A percentile compares a stretch with the other conserved stretches of the same genome.
These are phyloP conservation scores for Marasmius oreades DNA, from an alignment of 1,284 basidiomycete genomes.

Conservation along the genomic window DNA sequence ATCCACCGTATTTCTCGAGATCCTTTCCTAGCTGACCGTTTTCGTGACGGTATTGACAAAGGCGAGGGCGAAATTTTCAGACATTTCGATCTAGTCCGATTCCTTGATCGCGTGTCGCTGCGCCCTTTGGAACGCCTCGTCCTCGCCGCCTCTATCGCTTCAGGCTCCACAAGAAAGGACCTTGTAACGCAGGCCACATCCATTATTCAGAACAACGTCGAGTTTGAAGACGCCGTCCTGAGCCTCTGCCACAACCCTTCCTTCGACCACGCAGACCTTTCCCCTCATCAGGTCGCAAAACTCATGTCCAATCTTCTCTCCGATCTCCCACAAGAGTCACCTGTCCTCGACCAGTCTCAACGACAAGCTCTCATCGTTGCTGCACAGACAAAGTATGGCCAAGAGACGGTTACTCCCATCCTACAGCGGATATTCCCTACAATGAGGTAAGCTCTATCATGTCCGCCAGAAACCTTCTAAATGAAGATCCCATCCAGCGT, in stretches of 20 bases:
- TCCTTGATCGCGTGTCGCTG: conserved; percentile 73
- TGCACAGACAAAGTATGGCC: conserved; percentile 72
- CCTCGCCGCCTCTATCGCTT: conserved; percentile 69
- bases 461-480: conserved; percentile 17
- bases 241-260: conserved; percentile 72
- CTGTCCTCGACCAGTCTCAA: conserved; percentile 66
- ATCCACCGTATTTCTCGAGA: conserved; percentile 82
- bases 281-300: conserved; percentile 70
- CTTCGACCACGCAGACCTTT: conserved; percentile 78
- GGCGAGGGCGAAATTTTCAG: conserved; percentile 78
- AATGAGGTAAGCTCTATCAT: conserved; percentile 46
- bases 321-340: conserved; percentile 59
- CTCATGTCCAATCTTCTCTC: conserved; percentile 78
- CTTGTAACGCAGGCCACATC: conserved; percentile 63
- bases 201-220: conserved; percentile 52
- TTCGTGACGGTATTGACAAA: conserved; percentile 82
- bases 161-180: conserved; percentile 67
- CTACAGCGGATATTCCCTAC: conserved; percentile 54
- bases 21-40: conserved; percentile 82
- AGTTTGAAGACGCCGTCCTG: conserved; percentile 74
- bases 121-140: conserved; percentile 78
- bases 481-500: conserved; percentile 42
- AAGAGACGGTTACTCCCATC: conserved; percentile 44
- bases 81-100: conserved; percentile 75
- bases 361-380: conserved; percentile 70